A percentile compares a stretch with the other conserved stretches of the same genome.
Conservation (phyloP, 352 stramenopile genomes). For the Globisporangium abappressorium region DNA sequence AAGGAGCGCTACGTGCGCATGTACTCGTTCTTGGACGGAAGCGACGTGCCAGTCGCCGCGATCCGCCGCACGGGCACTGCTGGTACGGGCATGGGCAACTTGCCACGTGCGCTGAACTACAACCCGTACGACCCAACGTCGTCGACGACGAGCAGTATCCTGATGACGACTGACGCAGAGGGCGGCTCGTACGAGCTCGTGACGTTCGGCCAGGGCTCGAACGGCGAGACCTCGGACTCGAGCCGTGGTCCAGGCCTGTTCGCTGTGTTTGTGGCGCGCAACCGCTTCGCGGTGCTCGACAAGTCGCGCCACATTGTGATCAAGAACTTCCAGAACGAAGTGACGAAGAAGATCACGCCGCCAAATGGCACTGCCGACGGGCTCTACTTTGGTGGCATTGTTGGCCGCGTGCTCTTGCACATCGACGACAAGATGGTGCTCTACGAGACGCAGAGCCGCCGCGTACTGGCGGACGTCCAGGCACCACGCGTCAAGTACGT, state of each 20-base stretch:
- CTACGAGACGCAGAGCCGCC: constrained; percentile 97
- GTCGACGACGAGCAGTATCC: constrained; percentile 82
- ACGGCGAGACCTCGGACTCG: constrained; percentile 88
- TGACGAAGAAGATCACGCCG: constrained; percentile 97
- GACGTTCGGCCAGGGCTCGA: constrained; percentile 85
- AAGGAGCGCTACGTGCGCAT: constrained; percentile 98
- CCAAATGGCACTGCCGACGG: constrained; percentile 94
- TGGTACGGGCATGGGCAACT: constrained; percentile 89
- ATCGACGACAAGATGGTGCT: constrained; percentile 97
- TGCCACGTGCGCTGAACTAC: constrained; percentile 93
- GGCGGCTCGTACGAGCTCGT: constrained; percentile 98
- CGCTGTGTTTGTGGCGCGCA: constrained; percentile 96
- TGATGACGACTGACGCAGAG: constrained; percentile 95
- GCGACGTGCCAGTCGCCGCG: constrained; percentile 68
- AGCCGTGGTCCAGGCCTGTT: constrained; percentile 93
- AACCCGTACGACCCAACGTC: constrained; percentile 96
- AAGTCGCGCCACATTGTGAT: constrained; percentile 96
- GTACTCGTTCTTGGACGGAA: constrained; percentile 92
- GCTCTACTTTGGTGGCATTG: constrained; percentile 95
- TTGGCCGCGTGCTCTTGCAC: constrained; percentile 96
- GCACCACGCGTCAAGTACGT: constrained; percentile 97
- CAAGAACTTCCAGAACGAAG: constrained; percentile 99
- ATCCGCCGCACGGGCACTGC: constrained; percentile 63
- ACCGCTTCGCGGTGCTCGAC: constrained; percentile 98
- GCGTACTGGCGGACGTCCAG: constrained; percentile 95